Evolutionary conservation across 2,329 filamentous ascomycete species (phyloP).

Genomic region (Pseudomassariella vexata): DNA sequence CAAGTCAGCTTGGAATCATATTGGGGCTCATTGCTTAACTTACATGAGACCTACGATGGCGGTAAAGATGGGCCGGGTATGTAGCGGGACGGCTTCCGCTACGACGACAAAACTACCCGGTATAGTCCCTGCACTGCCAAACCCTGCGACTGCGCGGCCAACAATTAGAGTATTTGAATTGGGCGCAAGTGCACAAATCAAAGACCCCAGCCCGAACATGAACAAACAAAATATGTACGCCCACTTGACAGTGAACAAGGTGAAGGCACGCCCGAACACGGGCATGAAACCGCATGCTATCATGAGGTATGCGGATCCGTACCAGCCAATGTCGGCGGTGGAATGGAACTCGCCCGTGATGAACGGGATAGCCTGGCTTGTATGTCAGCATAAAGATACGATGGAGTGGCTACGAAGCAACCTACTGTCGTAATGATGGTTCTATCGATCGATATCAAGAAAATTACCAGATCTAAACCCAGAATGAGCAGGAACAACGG

Average conservation of each 20-base stretch:
- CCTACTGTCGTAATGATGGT: slow-evolving; percentile 20
- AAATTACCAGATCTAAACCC: slow-evolving; percentile 18
- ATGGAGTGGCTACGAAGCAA: neutral
- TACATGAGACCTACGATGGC: neutral
- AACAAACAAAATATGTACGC: slow-evolving; percentile 8
- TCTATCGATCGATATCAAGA: slow-evolving; percentile 19
- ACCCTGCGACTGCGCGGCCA: slow-evolving; percentile 16
- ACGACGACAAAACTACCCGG: slow-evolving; percentile 8
- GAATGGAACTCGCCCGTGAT: slow-evolving; percentile 14
- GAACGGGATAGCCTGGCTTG: slow-evolving; percentile 18
- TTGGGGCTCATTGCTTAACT: too few species aligned
- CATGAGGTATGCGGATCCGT: slow-evolving; percentile 9
- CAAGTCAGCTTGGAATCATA: too few species aligned
- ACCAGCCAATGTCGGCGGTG: slow-evolving; percentile 13
- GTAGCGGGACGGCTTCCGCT: neutral
- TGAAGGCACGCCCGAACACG: slow-evolving; percentile 9
- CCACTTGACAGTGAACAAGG: slow-evolving; percentile 9
- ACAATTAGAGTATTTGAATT: slow-evolving; percentile 11
- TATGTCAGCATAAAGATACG: slow-evolving; percentile 2
- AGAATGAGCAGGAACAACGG: slow-evolving; percentile 15
- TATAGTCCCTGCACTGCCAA: slow-evolving; percentile 12
- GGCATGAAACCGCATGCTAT: neutral
- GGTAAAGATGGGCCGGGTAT: neutral
- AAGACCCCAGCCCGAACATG: slow-evolving; percentile 12
- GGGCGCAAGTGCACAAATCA: slow-evolving; percentile 9